phyloP scores from a whole-genome alignment of 129 eudicot species.

The Mikania micrantha region DNA sequence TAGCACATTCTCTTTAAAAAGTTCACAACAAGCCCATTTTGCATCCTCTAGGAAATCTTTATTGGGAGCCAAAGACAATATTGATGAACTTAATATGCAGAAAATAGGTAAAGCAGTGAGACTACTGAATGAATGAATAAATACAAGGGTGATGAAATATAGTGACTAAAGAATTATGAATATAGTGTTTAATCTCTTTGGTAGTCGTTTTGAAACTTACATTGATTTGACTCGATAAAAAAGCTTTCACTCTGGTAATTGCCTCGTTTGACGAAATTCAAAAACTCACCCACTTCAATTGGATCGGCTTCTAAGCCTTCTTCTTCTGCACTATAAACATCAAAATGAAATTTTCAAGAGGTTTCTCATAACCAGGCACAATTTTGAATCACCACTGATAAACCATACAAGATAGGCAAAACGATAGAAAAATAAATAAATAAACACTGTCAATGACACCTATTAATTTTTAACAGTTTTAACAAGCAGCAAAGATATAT shows the following conservation, averaged over 20 bases:
- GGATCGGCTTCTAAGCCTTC: slow-evolving; percentile 83
- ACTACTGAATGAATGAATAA: neutral
- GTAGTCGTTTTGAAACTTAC: slow-evolving; percentile 41
- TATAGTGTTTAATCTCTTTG: neutral
- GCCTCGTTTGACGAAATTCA: slow-evolving; percentile 65
- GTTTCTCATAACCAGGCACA: neutral
- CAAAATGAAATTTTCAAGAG: slow-evolving; percentile 14
- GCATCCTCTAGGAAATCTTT: slow-evolving; percentile 1
- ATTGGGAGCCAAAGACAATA: neutral
- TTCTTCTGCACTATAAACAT: slow-evolving; percentile 72
- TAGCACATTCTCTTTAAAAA: neutral
- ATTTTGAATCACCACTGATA: neutral
- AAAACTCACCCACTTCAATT: slow-evolving; percentile 57
- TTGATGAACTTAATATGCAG: neutral
- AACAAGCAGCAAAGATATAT: neutral
- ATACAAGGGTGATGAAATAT: neutral
- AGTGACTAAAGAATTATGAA: neutral
- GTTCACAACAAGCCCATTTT: neutral
- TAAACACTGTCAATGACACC: neutral
- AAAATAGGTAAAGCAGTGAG: neutral
- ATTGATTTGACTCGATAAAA: slow-evolving; percentile 64
- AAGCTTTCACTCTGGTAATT: slow-evolving; percentile 75
- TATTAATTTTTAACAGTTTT: neutral
- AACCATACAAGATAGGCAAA: neutral
- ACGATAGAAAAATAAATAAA: neutral